Base-by-base conservation (phyloP, 192 early-diverging fungal genomes). In the Allomyces javanicus region DNA sequence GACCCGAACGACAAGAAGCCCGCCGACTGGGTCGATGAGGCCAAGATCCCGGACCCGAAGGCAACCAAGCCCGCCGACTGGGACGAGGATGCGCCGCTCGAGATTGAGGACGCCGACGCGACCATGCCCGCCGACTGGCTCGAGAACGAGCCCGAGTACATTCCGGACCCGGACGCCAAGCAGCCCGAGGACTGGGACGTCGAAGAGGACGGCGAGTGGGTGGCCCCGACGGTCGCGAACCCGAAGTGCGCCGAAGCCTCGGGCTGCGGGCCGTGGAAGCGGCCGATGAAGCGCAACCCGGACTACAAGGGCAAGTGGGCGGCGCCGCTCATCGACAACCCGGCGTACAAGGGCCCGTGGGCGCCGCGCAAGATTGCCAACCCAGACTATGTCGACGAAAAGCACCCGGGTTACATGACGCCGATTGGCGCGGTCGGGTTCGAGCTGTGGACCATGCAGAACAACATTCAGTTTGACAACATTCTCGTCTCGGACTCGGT, bases 361-460 rank as follows among this genome's bases (percentile, higher is more conserved):
- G 78, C 81, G 11, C 85, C 93, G 7, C 79, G 84, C 66, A 86
- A 86, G 79, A 93, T 95, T 63, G 65, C 76, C 72, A 95, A 95
- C 77, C 90, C 93, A 0, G 75, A 76, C 33, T 95, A 79, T 72
- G 91, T 86, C 73, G 89, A 93, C 71, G 93, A 95, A 70, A 72
- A 75, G 64, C 71, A 74, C 58, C 87, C 87, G 23, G 81, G 86
- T 71, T 86, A 88, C 75, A 85, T 94, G 66, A 83, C 82, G 45
- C 81, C 82, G 68, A 92, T 94, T 62, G 79, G 75, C 69, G 90
- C 85, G 33, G 77, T 92, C 67, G 93, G 93, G 11, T 92, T 93
- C 68, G 93, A 95, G 75, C 75, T 95, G 67, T 95, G 91, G 91
- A 90, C 88, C 61, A 94, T 95, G 88, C 89, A 91, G 76, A 75